These are phyloP conservation scores for Linnemannia elongata DNA, from an alignment of 192 early-diverging fungal species.

Conservation along the genomic window DNA sequence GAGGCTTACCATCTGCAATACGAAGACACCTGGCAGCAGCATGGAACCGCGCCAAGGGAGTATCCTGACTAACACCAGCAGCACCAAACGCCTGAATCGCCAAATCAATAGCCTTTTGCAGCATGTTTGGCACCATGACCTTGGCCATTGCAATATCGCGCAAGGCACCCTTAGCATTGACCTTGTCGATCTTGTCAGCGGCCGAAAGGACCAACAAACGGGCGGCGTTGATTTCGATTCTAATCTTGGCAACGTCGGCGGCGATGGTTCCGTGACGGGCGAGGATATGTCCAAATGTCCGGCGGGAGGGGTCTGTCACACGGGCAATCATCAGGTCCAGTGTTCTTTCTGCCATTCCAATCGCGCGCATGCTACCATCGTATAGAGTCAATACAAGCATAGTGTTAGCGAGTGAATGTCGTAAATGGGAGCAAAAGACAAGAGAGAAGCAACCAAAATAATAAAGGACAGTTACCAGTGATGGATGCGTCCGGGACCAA, in stretches of 20 bases:
- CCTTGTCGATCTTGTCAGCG: constrained; percentile 91
- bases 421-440: neutral
- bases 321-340: constrained; percentile 88
- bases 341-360: constrained; percentile 94
- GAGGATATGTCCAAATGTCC: constrained; percentile 91
- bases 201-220: constrained; percentile 94
- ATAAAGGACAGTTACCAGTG: constrained; percentile 75
- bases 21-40: constrained; percentile 85
- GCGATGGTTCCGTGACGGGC: constrained; percentile 87
- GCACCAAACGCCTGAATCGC: constrained; percentile 96
- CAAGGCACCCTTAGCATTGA: constrained; percentile 88
- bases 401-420: neutral
- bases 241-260: constrained; percentile 84
- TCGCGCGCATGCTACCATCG: constrained; percentile 80
- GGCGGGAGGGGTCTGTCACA: constrained; percentile 81
- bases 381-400: neutral
- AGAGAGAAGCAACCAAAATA: neutral
- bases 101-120: constrained; percentile 84
- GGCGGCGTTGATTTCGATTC: constrained; percentile 93
- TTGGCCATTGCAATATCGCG: constrained; percentile 99
- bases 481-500: constrained; percentile 98
- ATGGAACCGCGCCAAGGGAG: constrained; percentile 87
- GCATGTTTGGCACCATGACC: constrained; percentile 87
- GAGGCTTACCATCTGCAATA: constrained; percentile 84
- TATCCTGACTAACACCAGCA: constrained; percentile 90